A percentile compares a stretch with the other conserved stretches of the same genome.
Evolutionary conservation across 148 eudicot species (phyloP).

Genomic region (Vaccinium vitisidaea): DNA sequence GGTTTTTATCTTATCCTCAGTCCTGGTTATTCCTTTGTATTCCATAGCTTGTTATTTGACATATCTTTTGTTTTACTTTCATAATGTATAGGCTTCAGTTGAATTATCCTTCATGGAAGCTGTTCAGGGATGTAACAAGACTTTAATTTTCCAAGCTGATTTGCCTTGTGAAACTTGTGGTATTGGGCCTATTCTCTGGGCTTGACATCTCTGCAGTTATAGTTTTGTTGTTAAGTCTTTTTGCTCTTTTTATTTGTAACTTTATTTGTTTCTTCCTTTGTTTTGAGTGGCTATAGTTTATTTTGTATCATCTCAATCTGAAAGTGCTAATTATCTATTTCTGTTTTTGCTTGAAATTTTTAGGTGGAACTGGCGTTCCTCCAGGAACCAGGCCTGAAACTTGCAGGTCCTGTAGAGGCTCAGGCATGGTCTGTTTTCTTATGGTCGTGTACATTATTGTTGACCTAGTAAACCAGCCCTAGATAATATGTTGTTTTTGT

Average conservation of each 20-base stretch:
- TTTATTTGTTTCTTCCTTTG: not conserved
- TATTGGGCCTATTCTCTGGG: conserved; percentile 30
- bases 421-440: conserved; percentile 67
- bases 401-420: conserved; percentile 80
- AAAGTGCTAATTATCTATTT: not conserved
- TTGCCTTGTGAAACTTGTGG: conserved; percentile 89
- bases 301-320: not conserved
- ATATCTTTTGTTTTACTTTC: not conserved
- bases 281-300: not conserved
- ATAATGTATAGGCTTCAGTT: conserved; percentile 40
- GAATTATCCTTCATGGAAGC: conserved; percentile 99
- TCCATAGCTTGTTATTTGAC: not conserved
- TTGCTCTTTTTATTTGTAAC: not conserved
- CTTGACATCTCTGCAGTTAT: conserved; percentile 7
- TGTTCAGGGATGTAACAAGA: conserved; percentile 89
- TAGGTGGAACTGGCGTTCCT: conserved; percentile 94
- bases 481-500: conserved; percentile 16
- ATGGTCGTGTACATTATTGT: not conserved
- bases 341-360: not conserved
- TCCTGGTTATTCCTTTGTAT: conserved; percentile 2
- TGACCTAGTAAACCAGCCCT: not conserved
- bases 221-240: not conserved
- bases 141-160: conserved; percentile 62
- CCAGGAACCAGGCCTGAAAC: conserved; percentile 94
- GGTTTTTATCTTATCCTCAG: conserved; percentile 32